A percentile compares a stretch with the other conserved stretches of the same genome.
Evolutionary conservation across 208 protist genomes (phyloP).

Genomic region (Trichomonas vaginalis): DNA sequence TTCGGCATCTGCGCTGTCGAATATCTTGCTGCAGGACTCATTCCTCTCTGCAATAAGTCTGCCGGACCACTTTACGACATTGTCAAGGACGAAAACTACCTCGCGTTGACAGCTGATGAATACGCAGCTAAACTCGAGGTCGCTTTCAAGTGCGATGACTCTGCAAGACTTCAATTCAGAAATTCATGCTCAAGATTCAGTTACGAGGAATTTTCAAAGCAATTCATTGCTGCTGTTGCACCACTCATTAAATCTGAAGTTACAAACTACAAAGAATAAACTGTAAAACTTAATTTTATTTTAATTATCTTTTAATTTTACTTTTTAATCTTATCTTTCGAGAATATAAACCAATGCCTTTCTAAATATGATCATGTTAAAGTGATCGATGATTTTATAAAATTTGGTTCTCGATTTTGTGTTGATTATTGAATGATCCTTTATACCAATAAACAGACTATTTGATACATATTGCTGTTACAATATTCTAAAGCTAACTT

Average conservation of each 20-base stretch:
- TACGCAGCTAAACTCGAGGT: not conserved
- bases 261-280: no score
- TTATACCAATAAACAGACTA: no score
- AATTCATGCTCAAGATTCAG: not conserved
- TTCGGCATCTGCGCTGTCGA: constrained; percentile 95
- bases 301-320: no score
- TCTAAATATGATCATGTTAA: no score
- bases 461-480: no score
- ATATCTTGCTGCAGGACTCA: constrained; percentile 53
- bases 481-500: no score
- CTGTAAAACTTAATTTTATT: no score
- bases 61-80: not conserved
- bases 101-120: not conserved
- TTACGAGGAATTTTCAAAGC: not conserved
- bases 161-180: not conserved
- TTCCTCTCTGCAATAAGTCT: not conserved
- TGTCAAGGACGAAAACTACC: constrained; percentile 2
- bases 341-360: no score
- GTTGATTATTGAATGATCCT: no score
- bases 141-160: not conserved
- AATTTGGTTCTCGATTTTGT: no score
- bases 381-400: no score
- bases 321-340: no score
- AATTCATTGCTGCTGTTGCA: not conserved
- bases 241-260: not conserved